Evolutionary conservation across 306 rosid species (phyloP).

Genomic region (Argentina anserina): DNA sequence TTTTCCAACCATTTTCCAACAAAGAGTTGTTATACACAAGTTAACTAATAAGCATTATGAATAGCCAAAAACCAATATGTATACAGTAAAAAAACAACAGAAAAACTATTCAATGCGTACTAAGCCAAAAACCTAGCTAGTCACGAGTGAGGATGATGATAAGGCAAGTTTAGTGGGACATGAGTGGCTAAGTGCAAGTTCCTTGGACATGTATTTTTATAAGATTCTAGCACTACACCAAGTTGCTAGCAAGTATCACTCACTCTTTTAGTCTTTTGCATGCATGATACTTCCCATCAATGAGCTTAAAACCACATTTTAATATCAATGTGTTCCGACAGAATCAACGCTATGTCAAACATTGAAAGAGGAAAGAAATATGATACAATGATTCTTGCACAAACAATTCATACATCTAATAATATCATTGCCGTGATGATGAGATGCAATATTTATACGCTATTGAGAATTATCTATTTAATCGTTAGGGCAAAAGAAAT

Average conservation of each 20-base stretch:
- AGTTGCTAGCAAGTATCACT: background rate
- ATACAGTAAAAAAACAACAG: no score
- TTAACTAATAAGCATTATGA: no score
- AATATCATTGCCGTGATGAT: no score
- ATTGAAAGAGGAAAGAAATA: background rate
- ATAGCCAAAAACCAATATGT: no score
- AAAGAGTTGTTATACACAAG: no score
- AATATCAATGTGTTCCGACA: background rate
- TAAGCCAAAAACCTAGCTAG: no score
- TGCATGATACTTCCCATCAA: conserved; percentile 1
- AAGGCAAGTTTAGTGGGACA: background rate
- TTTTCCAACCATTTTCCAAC: no score
- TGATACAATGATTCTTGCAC: background rate
- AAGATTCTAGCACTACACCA: background rate
- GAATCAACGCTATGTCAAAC: background rate
- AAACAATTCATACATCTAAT: background rate
- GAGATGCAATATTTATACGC: no score
- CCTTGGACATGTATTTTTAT: background rate
- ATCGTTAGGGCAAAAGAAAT: no score
- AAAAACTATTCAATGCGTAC: no score
- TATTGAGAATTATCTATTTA: no score
- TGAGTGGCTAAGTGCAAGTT: background rate
- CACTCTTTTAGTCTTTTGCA: background rate
- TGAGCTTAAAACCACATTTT: background rate
- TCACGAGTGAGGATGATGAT: background rate